Evolutionary conservation across 179 eudicot genomes (phyloP).

Genomic region (Silene noctiflora): DNA sequence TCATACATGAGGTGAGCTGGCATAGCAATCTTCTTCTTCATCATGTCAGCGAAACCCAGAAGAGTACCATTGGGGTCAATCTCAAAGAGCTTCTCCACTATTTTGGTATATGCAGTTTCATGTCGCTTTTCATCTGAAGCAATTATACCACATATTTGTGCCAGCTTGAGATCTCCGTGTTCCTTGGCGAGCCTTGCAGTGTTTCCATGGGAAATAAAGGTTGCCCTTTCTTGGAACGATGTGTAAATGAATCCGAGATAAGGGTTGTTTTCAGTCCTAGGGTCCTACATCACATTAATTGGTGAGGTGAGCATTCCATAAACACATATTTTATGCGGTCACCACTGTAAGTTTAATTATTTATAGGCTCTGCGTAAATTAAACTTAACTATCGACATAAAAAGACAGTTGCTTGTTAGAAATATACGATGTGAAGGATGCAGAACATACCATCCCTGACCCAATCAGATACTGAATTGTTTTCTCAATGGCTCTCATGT

Average conservation of each 20-base stretch:
- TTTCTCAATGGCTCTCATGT: constrained; percentile 40
- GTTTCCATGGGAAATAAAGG: constrained; percentile 37
- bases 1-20: constrained; percentile 51
- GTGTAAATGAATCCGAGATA: constrained; percentile 39
- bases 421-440: background rate
- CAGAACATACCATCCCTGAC: constrained; percentile 38
- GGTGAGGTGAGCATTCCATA: background rate
- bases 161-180: constrained; percentile 34
- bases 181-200: constrained; percentile 38
- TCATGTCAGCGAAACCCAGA: constrained; percentile 38
- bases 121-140: constrained; percentile 40
- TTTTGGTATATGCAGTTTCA: constrained; percentile 38
- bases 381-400: no score
- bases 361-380: no score
- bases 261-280: constrained; percentile 39
- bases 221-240: constrained; percentile 39
- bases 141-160: constrained; percentile 36
- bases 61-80: constrained; percentile 33
- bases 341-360: no score
- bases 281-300: constrained; percentile 25
- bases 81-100: constrained; percentile 39
- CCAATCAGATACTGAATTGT: constrained; percentile 41
- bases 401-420: background rate
- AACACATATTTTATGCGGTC: background rate
- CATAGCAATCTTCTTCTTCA: constrained; percentile 41